Percentiles rank a stretch among this genome's conserved stretches.
Evolutionary conservation across 2,329 filamentous ascomycete genomes (phyloP).

Genomic region (Atkinsonella hypoxylon): DNA sequence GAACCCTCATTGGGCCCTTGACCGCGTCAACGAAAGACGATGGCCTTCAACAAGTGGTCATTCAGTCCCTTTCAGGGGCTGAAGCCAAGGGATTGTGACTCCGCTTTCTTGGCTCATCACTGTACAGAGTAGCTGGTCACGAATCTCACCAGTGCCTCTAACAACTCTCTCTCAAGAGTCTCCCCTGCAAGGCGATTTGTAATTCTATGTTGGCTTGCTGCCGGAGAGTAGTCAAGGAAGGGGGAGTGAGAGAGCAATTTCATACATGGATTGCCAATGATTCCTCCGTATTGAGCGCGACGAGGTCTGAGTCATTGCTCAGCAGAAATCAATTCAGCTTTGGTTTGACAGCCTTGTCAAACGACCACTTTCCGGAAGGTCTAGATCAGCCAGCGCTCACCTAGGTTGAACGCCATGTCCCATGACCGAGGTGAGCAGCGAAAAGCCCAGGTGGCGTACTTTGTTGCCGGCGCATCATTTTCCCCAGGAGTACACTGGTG

Average conservation of each 20-base stretch:
- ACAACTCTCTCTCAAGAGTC: too few species aligned
- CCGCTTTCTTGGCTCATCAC: too few species aligned
- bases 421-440: constrained; percentile 1
- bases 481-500: neutral
- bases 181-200: neutral
- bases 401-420: neutral
- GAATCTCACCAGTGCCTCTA: too few species aligned
- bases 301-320: too few species aligned
- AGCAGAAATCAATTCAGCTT: too few species aligned
- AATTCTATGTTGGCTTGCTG: too few species aligned
- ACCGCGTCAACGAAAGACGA: neutral
- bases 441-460: neutral
- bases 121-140: too few species aligned
- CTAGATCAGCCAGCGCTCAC: neutral
- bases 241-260: too few species aligned
- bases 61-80: neutral
- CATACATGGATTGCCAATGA: neutral
- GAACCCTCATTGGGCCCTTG: neutral
- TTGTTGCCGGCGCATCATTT: neutral
- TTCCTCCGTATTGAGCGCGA: too few species aligned
- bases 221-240: too few species aligned
- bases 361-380: constrained; percentile 1
- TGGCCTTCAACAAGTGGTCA: neutral
- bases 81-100: neutral
- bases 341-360: neutral